phyloP scores from a whole-genome alignment of 495 filamentous ascomycete species.

The Neurospora sp. region DNA sequence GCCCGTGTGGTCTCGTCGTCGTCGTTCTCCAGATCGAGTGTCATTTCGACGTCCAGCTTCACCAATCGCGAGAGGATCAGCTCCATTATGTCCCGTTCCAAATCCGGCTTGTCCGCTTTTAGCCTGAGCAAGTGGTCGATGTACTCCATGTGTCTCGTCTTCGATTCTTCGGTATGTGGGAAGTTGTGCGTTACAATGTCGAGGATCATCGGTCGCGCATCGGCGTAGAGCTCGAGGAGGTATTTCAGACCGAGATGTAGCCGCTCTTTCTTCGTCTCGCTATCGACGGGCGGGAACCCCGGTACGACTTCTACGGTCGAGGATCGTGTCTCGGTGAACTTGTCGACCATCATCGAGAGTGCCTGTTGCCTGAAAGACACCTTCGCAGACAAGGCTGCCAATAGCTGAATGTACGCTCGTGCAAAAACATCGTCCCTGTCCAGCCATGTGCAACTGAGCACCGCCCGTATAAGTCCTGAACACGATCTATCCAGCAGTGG shows the following conservation, averaged over 20 bases:
- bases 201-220: constrained; percentile 55
- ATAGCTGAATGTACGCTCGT: constrained; percentile 65
- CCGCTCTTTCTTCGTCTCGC: constrained; percentile 52
- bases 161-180: constrained; percentile 62
- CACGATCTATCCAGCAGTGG: constrained; percentile 62
- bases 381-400: constrained; percentile 71
- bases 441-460: constrained; percentile 73
- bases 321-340: constrained; percentile 49
- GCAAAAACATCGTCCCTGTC: constrained; percentile 74
- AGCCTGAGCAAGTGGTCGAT: constrained; percentile 69
- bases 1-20: constrained; percentile 41
- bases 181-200: constrained; percentile 56
- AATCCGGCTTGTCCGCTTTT: constrained; percentile 62
- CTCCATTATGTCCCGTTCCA: constrained; percentile 74
- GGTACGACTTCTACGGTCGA: constrained; percentile 42
- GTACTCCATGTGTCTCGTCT: constrained; percentile 63
- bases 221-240: constrained; percentile 66
- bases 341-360: constrained; percentile 68
- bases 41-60: constrained; percentile 86
- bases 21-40: constrained; percentile 69
- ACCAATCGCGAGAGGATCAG: constrained; percentile 75
- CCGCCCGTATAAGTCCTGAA: constrained; percentile 59
- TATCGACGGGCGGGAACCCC: constrained; percentile 47
- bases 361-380: constrained; percentile 49
- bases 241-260: constrained; percentile 67